These are phyloP conservation scores for Trypanosomatidae sp. DNA, from an alignment of 208 protist species.

Conservation along the genomic window DNA sequence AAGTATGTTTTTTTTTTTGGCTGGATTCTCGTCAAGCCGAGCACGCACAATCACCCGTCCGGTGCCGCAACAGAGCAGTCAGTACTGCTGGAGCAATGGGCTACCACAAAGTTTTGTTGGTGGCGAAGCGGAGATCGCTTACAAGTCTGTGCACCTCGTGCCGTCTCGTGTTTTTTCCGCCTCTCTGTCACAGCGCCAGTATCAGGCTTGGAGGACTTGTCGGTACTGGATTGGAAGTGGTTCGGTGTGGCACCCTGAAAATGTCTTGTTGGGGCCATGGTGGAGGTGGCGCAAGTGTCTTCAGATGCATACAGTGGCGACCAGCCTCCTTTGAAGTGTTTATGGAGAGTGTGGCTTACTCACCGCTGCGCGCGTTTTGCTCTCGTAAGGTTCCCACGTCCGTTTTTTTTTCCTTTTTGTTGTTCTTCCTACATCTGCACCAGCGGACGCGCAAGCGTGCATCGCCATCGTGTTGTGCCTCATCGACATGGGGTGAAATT, in stretches of 20 bases:
- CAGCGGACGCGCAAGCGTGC: background rate
- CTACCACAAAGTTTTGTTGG: constrained; percentile 12
- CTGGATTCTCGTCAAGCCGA: too few relatives aligned
- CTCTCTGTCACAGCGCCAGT: constrained; percentile 1
- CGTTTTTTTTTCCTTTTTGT: background rate
- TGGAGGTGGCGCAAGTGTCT: constrained; percentile 17
- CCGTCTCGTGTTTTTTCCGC: constrained; percentile 4
- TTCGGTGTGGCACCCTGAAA: constrained; percentile 1
- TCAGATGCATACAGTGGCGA: constrained; percentile 11
- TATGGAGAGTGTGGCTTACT: background rate
- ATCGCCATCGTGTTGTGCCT: background rate
- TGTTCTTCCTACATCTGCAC: background rate
- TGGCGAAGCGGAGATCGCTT: background rate
- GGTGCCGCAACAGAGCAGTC: background rate
- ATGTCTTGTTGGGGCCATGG: constrained; percentile 5
- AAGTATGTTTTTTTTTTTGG: background rate
- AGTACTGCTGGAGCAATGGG: background rate
- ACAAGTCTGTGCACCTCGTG: constrained; percentile 16
- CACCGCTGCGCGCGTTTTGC: background rate
- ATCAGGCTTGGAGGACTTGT: background rate
- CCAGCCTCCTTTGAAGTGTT: background rate
- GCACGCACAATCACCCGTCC: too few relatives aligned
- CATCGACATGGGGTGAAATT: background rate
- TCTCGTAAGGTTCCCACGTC: background rate
- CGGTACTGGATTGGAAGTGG: constrained; percentile 12